Evolutionary conservation across 1,139 yeast species (phyloP), one percentile per base, ranked within the genome.

Genomic region (Candida freyschussii): DNA sequence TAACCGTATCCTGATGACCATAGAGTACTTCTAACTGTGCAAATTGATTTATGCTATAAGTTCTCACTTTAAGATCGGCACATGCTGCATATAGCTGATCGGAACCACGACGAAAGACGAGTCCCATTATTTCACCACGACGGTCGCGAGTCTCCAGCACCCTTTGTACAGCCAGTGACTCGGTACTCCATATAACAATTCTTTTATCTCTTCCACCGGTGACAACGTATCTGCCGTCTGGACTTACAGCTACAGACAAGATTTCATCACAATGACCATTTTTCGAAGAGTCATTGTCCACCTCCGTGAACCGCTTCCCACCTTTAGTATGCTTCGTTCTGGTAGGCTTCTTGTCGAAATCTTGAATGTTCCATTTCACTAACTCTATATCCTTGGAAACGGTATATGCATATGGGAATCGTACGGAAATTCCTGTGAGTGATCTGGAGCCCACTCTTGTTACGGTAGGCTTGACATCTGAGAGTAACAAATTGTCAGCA

Each of bases 21-120:
- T 86, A 91, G 32, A 91, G 65, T 4, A 85, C 78, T 62, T 91
- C 98, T 52, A 89, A 69, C 57, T 86, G 95, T 11, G 96, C 78
- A 55, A 82, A 72, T 59, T 87, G 96, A 52, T 78, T 84, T 41
- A 89, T 71, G 38, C 89, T 80, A 58, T 73, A 93, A 1, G 95
- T 84, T 55, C 96, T 74, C 40, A 91, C 83, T 51, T 91, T 81
- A 50, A 87, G 74, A 57, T 91, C 98, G 2, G 87, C 87, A 60
- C 96, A 87, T 2, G 96, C 85, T 20, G 91, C 97, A 55, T 81
- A 91, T 39, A 91, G 65, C 57, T 87, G 94, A 60, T 83, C 93
- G 4, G 91, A 69, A 38, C 75, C 76, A 49, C 89, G 71, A 48
- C 96, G 77, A 62, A 91, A 91, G 6, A 75, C 69, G 35, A 89